Evolutionary conservation across 306 rosid species (phyloP), one percentile per base, ranked within the genome.

Genomic region (Alnus rubra): DNA sequence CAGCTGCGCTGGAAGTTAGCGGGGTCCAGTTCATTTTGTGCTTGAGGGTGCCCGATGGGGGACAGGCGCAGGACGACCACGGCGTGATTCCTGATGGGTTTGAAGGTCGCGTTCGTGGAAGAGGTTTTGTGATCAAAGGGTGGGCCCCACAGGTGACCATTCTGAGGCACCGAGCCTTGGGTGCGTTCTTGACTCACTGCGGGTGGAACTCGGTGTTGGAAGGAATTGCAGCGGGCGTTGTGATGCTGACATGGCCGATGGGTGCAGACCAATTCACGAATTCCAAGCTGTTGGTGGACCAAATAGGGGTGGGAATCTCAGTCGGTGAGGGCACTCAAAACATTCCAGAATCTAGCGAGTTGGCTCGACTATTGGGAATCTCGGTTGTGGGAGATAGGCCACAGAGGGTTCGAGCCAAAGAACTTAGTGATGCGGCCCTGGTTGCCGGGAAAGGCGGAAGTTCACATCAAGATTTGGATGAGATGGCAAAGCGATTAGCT

Each of bases 181-280:
- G 92, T 3, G 7, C 28, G 62, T 88, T 88, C 58, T 9, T 88
- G 86, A 88, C 85, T 19, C 90, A 89, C 75, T 86, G 88, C 16
- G 92, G 90, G 4, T 89, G 92, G 92, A 89, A 89, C 84, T 89
- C 92, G 23, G 81, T 82, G 53, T 0, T 84, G 75, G 92, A 89
- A 64, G 87, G 83, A n/a, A 33, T 89, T 37, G 63, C 76, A 0
- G 65, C 80, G 0, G 90, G 92, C 12, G 84, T 82, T 58, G 82
- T 81, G 42, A 82, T 86, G 92, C 31, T 84, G 80, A 89, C 92
- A 23, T 89, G 92, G 92, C 92, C 92, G 0, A 86, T 84, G 87
- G 80, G 86, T 12, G 84, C 83, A 0, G 90, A 86, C 8, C 89
- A 85, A 35, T 88, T 47, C 44, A 56, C 84, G 13, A 88, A 88